phyloP scores from a whole-genome alignment of 345 rosid genomes.

The Eucalyptus brandiana region DNA sequence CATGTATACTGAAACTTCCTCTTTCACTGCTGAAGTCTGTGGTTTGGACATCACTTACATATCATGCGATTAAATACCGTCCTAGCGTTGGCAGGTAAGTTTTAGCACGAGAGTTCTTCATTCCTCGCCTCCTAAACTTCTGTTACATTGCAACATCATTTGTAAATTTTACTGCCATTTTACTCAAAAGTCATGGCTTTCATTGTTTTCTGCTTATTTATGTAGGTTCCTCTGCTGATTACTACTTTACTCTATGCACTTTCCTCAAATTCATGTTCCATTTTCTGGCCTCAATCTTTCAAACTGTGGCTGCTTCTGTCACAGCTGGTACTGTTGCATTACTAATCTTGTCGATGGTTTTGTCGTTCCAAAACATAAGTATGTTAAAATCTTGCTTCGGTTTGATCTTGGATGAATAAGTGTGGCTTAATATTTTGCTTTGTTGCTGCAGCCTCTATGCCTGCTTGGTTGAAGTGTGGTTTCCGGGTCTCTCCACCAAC shows the following conservation, averaged over 20 bases:
- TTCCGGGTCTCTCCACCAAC: slow-evolving; percentile 45
- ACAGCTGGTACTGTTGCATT: slow-evolving; percentile 33
- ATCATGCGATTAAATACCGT: slow-evolving; percentile 25
- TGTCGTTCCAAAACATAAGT: slow-evolving; percentile 39
- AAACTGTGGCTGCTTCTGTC: slow-evolving; percentile 33
- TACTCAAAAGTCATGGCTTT: background rate
- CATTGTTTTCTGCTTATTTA: background rate
- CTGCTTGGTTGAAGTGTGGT: slow-evolving; percentile 38
- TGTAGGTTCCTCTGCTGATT: slow-evolving; percentile 59
- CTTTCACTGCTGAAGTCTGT: background rate
- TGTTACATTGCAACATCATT: background rate
- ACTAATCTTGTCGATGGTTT: slow-evolving; percentile 42
- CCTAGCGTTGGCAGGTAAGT: slow-evolving; percentile 53
- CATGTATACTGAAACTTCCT: background rate
- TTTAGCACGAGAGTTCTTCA: background rate
- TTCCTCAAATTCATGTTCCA: slow-evolving; percentile 63
- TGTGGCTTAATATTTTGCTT: background rate
- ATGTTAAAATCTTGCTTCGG: background rate
- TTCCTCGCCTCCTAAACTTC: background rate
- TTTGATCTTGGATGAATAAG: background rate
- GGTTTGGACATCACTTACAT: background rate
- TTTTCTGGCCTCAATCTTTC: slow-evolving; percentile 46
- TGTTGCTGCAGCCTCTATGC: slow-evolving; percentile 48
- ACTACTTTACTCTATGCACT: slow-evolving; percentile 42
- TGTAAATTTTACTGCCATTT: background rate